A percentile compares a stretch with the other conserved stretches of the same genome.
Conservation (phyloP, 2,329 filamentous ascomycete species). For the Colletotrichum sp. region DNA sequence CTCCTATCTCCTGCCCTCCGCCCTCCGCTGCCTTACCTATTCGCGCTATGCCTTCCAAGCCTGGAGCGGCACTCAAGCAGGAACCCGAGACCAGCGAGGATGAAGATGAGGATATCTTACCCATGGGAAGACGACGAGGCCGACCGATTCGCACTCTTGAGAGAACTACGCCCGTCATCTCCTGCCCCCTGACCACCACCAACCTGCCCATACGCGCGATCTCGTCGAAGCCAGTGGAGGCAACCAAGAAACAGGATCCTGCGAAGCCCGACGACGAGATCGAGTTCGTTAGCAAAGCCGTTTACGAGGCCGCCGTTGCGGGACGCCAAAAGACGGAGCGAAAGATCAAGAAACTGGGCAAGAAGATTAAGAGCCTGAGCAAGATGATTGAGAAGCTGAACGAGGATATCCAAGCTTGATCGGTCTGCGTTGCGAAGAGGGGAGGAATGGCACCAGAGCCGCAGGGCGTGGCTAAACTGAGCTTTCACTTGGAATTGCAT, state of each 20-base stretch:
- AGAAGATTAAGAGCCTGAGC: neutral
- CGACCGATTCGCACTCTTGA: neutral
- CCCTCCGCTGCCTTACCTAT: neutral
- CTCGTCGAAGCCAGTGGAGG: neutral
- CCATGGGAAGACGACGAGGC: neutral
- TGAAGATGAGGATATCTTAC: neutral
- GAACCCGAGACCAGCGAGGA: neutral
- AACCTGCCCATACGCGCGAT: neutral
- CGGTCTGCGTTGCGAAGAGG: neutral
- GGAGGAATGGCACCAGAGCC: neutral
- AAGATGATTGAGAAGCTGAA: neutral
- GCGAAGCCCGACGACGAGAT: neutral
- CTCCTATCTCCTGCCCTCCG: neutral
- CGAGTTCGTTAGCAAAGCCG: neutral
- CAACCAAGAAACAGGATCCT: neutral
- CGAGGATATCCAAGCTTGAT: neutral
- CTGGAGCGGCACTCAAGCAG: neutral
- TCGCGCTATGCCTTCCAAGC: neutral
- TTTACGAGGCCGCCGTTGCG: neutral
- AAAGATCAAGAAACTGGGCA: neutral
- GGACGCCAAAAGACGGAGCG: neutral
- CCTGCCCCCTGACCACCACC: neutral
- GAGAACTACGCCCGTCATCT: neutral
- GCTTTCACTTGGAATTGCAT: neutral
- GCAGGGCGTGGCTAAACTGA: no score